Conservation (phyloP, 805 yeast genomes). For the Ogataea allantospora region DNA sequence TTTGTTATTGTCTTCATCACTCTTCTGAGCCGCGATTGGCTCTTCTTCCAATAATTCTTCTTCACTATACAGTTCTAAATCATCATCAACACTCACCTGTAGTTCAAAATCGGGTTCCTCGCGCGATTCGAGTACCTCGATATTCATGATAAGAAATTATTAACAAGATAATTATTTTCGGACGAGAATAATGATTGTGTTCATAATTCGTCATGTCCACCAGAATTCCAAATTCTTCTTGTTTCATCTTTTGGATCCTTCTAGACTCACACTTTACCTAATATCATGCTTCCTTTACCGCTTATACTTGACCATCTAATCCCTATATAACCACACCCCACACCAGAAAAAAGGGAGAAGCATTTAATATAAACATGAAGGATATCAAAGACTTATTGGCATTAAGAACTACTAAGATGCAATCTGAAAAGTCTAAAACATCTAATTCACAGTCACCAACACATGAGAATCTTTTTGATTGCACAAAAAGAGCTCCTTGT, state of each 20-base stretch:
- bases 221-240: no score
- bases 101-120: constrained; percentile 7
- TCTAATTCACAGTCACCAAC: background rate
- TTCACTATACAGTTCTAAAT: constrained; percentile 13
- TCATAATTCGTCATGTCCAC: no score
- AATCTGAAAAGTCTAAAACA: background rate
- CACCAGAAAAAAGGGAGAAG: constrained; percentile 9
- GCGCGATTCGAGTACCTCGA: constrained; percentile 12
- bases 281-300: background rate
- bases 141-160: constrained; percentile 13
- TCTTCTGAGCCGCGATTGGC: constrained; percentile 14
- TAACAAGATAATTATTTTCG: background rate
- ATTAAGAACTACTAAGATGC: background rate
- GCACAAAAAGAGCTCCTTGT: background rate
- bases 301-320: background rate
- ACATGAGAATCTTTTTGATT: constrained; percentile 6
- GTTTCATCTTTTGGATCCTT: no score
- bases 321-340: constrained; percentile 1
- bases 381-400: constrained; percentile 6
- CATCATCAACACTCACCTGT: constrained; percentile 8
- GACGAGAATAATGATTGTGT: no score
- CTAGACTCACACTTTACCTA: no score
- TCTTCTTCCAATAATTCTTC: constrained; percentile 12
- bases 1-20: constrained; percentile 23
- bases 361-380: constrained; percentile 3